Percentiles rank a stretch among this genome's conserved stretches.
Conservation (phyloP, 129 eudicot genomes). For the Glebionis coronaria region DNA sequence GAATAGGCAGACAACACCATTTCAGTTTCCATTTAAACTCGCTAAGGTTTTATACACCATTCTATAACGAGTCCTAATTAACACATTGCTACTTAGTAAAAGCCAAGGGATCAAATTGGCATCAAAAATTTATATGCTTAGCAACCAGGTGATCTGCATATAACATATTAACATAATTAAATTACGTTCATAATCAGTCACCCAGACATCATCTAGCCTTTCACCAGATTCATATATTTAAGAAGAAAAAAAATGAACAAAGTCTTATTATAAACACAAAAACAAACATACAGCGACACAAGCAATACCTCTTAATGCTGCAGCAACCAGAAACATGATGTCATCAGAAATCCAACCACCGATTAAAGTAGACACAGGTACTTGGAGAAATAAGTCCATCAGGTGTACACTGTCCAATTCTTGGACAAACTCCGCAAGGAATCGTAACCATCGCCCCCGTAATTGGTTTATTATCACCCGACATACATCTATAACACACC, state of each 20-base stretch:
- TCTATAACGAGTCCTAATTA: no score
- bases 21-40: no score
- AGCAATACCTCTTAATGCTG: constrained; percentile 20
- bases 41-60: no score
- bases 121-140: no score
- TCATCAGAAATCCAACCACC: constrained; percentile 70
- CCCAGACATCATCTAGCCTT: not conserved
- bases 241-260: no score
- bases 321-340: not conserved
- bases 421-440: constrained; percentile 86
- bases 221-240: no score
- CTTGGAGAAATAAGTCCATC: constrained; percentile 78
- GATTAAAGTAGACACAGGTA: constrained; percentile 63
- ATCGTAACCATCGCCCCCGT: constrained; percentile 63
- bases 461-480: constrained; percentile 26
- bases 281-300: constrained; percentile 9
- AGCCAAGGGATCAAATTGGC: no score
- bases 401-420: constrained; percentile 70
- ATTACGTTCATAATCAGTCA: not conserved
- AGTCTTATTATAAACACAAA: no score
- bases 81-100: no score
- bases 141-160: no score
- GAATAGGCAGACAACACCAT: no score
- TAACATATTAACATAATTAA: no score
- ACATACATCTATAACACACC: constrained; percentile 57